phyloP scores from a whole-genome alignment of 1,284 basidiomycete genomes.

The Rhodotorula sp. region DNA sequence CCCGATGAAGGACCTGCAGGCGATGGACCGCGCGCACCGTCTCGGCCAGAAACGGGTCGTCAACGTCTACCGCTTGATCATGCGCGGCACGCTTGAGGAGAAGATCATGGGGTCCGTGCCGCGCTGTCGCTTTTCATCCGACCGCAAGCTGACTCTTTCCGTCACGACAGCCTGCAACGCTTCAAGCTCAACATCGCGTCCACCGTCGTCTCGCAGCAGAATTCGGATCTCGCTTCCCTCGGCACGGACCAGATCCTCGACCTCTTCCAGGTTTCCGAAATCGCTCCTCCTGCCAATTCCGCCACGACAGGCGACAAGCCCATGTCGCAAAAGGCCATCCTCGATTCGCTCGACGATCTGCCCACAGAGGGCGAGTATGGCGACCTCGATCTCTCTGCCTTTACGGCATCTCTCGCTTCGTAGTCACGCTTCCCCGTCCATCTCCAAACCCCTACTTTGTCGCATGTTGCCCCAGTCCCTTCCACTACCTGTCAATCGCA shows the following conservation, averaged over 20 bases:
- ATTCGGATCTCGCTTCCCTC: slow-evolving; percentile 88
- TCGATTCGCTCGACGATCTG: slow-evolving; percentile 48
- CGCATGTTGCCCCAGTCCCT: neutral
- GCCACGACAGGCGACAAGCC: slow-evolving; percentile 38
- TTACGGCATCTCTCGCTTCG: slow-evolving; percentile 14
- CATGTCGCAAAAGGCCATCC: slow-evolving; percentile 51
- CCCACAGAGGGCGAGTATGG: slow-evolving; percentile 47
- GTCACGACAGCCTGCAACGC: slow-evolving; percentile 74
- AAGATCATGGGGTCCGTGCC: slow-evolving; percentile 88
- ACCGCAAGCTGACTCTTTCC: neutral
- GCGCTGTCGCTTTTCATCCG: neutral
- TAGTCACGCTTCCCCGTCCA: neutral
- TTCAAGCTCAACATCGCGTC: slow-evolving; percentile 99
- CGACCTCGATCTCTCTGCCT: slow-evolving; percentile 27
- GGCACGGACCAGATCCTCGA: slow-evolving; percentile 96
- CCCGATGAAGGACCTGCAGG: slow-evolving; percentile 98
- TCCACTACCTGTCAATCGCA: too few species aligned
- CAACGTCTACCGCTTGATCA: slow-evolving; percentile 96
- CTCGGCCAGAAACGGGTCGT: slow-evolving; percentile 99
- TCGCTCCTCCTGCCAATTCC: neutral
- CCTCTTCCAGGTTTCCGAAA: slow-evolving; percentile 61
- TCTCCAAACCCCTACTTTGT: neutral
- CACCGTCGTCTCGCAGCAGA: slow-evolving; percentile 96
- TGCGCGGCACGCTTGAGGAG: slow-evolving; percentile 94
- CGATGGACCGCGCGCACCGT: slow-evolving; percentile 98